Conservation (phyloP, 257 asterid species). For the Scutellaria galericulata region DNA sequence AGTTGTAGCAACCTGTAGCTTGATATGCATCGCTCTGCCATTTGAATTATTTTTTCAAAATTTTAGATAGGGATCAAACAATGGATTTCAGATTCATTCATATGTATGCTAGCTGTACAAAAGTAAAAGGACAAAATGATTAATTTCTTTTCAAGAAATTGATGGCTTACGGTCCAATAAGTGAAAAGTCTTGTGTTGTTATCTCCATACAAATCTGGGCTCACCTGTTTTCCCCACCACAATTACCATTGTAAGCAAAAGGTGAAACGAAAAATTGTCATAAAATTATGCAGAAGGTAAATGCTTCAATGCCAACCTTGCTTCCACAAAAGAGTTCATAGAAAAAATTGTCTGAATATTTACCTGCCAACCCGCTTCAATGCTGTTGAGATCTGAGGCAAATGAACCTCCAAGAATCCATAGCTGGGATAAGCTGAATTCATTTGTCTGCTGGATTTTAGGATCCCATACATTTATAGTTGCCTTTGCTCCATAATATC, state of each 20-base stretch:
- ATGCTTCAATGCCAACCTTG: background rate
- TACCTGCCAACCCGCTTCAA: constrained; percentile 97
- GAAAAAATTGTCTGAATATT: constrained; percentile 14
- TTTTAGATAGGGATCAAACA: constrained; percentile 35
- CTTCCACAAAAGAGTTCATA: background rate
- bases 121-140: constrained; percentile 20
- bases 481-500: constrained; percentile 87
- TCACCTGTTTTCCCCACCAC: constrained; percentile 57
- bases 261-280: constrained; percentile 8
- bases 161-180: constrained; percentile 90
- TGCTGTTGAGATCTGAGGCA: constrained; percentile 77
- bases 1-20: constrained; percentile 90
- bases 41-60: constrained; percentile 33
- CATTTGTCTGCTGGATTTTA: constrained; percentile 75
- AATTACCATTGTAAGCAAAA: constrained; percentile 19
- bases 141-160: constrained; percentile 4
- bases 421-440: constrained; percentile 82
- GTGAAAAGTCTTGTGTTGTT: constrained; percentile 83
- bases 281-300: constrained; percentile 17
- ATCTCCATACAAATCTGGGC: constrained; percentile 89
- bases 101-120: constrained; percentile 44
- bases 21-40: constrained; percentile 84
- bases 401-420: constrained; percentile 90
- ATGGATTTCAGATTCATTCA: background rate
- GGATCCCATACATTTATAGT: constrained; percentile 90